These are phyloP conservation scores for Tetracladium setigerum DNA, from an alignment of 495 filamentous ascomycete species.

Conservation along the genomic window DNA sequence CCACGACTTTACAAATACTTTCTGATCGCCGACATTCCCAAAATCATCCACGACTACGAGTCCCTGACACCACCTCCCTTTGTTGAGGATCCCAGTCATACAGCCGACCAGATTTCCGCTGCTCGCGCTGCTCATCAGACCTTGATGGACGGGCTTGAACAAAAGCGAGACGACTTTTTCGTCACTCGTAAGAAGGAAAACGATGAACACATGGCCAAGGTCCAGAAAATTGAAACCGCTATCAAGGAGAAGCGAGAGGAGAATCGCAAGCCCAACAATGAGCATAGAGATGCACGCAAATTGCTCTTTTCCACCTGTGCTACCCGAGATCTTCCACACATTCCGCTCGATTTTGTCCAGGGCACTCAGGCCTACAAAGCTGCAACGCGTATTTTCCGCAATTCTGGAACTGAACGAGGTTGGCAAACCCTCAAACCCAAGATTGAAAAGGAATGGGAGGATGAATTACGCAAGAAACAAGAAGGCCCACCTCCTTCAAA, in stretches of 20 bases:
- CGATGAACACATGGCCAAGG: constrained; percentile 15
- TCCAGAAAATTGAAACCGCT: constrained; percentile 12
- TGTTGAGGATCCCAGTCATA: constrained; percentile 7
- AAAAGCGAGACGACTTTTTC: constrained; percentile 13
- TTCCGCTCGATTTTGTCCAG: constrained; percentile 16
- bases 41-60: constrained; percentile 15
- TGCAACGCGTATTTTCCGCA: constrained; percentile 18
- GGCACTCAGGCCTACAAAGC: constrained; percentile 14
- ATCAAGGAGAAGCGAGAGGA: constrained; percentile 7
- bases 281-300: constrained; percentile 12
- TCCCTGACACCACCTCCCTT: constrained; percentile 16
- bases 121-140: constrained; percentile 9
- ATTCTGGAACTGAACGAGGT: constrained; percentile 20
- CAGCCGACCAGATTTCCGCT: constrained; percentile 11
- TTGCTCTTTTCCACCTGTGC: constrained; percentile 18
- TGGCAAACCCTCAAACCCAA: constrained; percentile 21
- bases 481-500: too few species aligned
- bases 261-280: constrained; percentile 9
- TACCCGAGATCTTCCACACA: constrained; percentile 17
- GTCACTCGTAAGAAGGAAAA: constrained; percentile 13
- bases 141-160: constrained; percentile 5
- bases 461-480: background rate
- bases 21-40: constrained; percentile 9
- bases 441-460: constrained; percentile 18
- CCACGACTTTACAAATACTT: constrained; percentile 17